Base-by-base conservation (phyloP, 2,329 filamentous ascomycete genomes). In the Amylocarpus encephaloides region DNA sequence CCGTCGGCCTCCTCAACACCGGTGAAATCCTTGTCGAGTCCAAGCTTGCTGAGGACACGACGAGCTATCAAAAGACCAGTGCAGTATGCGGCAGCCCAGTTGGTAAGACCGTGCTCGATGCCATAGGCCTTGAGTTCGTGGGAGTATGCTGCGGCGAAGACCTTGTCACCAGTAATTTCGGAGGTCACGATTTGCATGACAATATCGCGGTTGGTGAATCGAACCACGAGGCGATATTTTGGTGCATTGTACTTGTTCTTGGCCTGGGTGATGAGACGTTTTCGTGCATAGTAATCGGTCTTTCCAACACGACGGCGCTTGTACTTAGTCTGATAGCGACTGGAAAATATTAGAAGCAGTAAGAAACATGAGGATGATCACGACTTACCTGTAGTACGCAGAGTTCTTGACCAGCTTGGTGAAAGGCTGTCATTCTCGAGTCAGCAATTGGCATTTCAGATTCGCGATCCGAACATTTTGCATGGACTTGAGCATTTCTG, bases 191-290 rank as follows among this genome's bases (percentile, higher is more conserved):
- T 93, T 81, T 98, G 93, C 78, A 83, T 85, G 78, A 97, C 87
- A 80, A 97, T 95, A 82, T 98, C 92, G 76, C 90, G 89, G 86
- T 97, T 95, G 82, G 89, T 94, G 86, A 95, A 95, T 74, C 93
- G 93, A 72, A 98, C 89, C 64, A 98, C 93, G 70, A 98, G 86
- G 71, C 93, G 88, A 86, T 98, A 97, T 85, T 98, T 98, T 77
- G 93, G 93, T 60, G 93, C 87, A 79, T 95, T 95, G 87, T 97
- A 98, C 87, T 98, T 98, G 89, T 98, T 98, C 89, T 97, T 98
- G 79, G 93, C 93, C 83, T 98, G 93, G 80, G 89, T 91, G 82
- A 97, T 93, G 75, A 98, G 83, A 71, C 93, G 87, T 88, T 97
- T 97, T 75, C 93, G 92, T 72, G 93, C 93, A 76, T 96, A 97